Evolutionary conservation across 73 alveolate genomes (phyloP), one percentile per base, ranked within the genome.

Genomic region (Tetrahymena borealis): DNA sequence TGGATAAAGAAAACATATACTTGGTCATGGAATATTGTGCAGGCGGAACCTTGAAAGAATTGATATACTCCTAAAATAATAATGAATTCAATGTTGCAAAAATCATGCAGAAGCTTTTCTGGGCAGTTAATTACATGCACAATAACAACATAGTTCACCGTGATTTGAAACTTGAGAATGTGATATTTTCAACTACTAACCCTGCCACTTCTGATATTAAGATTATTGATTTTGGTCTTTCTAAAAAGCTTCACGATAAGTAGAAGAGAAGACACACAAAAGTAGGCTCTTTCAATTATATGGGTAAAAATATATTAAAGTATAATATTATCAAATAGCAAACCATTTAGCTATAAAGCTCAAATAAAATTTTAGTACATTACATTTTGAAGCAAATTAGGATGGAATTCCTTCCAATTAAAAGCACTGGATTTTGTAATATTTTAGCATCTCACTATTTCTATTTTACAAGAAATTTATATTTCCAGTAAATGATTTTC

Each of bases 161-260:
- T 43, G 98, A 96, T 91, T 92, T 96, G 38, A 95, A 96, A 94
- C 98, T 98, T 7, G 98, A 96, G 79, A 96, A 96, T 96, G 92
- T 96, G n/a, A 94, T 96, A 38, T 94, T 96, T 40, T 95, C 91
- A 38, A 39, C 38, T 31, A 39, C 78, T 91, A 78, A 60, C 28
- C 85, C 94, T 33, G 94, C 85, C 18, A 40, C 39, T 85, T 43
- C 93, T 13, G 91, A 79, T 18, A 90, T 90, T 12, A 92, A 90
- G 12, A 40, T 94, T 32, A 91, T 94, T 92, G 96, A 94, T 94
- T 94, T 94, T 38, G 96, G 94, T 32, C 85, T 60, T 60, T 60
- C 85, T 11, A 60, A 60, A 60, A 60, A 60, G 85, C 37, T 60
- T 20, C 85, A 60, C 28, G 85, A 60, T 35, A 60, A 60, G 28